Percentiles rank a stretch among this genome's conserved stretches.
Conservation (phyloP, 129 eudicot species). For the Centrapalus pauciflorus region DNA sequence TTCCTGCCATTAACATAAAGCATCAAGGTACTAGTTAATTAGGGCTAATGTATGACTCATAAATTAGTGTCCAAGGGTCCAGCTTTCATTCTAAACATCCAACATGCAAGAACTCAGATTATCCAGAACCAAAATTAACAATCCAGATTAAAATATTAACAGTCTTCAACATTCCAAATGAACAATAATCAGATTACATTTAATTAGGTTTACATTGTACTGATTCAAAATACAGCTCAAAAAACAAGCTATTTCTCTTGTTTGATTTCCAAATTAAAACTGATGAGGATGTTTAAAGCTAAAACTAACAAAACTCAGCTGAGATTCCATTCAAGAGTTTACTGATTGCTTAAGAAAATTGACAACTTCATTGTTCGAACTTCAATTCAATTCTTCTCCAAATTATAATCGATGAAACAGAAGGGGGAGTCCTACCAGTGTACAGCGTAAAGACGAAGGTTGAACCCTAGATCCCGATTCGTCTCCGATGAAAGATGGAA, state of each 20-base stretch:
- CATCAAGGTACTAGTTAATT: not conserved
- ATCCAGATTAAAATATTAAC: not conserved
- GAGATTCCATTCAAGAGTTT: slow-evolving; percentile 9
- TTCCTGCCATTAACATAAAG: not conserved
- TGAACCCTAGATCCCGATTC: slow-evolving; percentile 29
- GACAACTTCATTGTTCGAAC: slow-evolving; percentile 10
- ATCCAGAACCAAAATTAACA: not conserved
- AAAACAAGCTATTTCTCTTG: not conserved
- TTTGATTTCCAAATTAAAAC: not conserved
- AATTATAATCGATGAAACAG: slow-evolving; percentile 14
- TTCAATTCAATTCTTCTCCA: slow-evolving; percentile 1
- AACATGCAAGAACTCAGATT: not conserved
- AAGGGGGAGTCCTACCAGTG: slow-evolving; percentile 20
- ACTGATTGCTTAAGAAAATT: slow-evolving; percentile 15
- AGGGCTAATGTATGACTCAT: not conserved
- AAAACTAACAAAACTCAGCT: slow-evolving; percentile 1
- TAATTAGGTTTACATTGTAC: slow-evolving; percentile 6
- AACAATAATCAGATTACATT: not conserved
- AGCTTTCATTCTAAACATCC: not conserved
- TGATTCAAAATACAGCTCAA: not conserved
- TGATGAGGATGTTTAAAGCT: not conserved
- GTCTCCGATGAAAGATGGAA: slow-evolving; percentile 23
- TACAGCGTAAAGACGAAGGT: slow-evolving; percentile 15
- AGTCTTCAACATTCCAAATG: not conserved
- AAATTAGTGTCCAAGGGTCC: not conserved